A percentile compares a stretch with the other conserved stretches of the same genome.
Evolutionary conservation across 139 green algal species (phyloP).

Genomic region (Haematococcus lacustris): DNA sequence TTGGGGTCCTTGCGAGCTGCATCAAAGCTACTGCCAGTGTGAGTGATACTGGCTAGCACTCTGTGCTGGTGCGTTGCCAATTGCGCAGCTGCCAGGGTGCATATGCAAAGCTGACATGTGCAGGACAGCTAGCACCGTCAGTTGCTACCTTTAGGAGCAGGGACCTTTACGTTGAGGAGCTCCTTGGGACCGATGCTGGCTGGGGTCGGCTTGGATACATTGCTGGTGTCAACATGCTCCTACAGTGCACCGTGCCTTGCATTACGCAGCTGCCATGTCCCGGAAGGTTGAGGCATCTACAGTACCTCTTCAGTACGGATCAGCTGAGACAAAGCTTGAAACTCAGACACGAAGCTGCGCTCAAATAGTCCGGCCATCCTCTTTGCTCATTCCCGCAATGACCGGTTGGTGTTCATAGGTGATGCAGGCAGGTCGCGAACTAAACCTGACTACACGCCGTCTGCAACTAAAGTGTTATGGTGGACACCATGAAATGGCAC

Average conservation of each 20-base stretch:
- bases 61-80: no score
- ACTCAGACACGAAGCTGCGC: constrained; percentile 19
- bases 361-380: no score
- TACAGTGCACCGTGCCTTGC: background rate
- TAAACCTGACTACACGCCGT: no score
- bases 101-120: no score
- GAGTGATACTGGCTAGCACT: no score
- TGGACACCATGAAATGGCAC: no score
- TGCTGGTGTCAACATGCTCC: background rate
- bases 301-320: constrained; percentile 8
- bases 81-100: no score
- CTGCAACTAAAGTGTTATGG: no score
- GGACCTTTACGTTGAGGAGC: constrained; percentile 41
- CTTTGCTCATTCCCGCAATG: no score
- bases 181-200: constrained; percentile 39
- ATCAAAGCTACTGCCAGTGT: background rate
- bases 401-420: no score
- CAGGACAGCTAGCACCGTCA: no score
- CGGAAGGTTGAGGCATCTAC: background rate
- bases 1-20: constrained; percentile 39
- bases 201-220: constrained; percentile 21
- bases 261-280: background rate
- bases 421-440: no score
- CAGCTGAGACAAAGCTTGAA: constrained; percentile 24
- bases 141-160: constrained; percentile 33